Evolutionary conservation across 2,329 filamentous ascomycete genomes (phyloP), one percentile per base, ranked within the genome.

Genomic region (Stagonosporopsis chrysanthemi): DNA sequence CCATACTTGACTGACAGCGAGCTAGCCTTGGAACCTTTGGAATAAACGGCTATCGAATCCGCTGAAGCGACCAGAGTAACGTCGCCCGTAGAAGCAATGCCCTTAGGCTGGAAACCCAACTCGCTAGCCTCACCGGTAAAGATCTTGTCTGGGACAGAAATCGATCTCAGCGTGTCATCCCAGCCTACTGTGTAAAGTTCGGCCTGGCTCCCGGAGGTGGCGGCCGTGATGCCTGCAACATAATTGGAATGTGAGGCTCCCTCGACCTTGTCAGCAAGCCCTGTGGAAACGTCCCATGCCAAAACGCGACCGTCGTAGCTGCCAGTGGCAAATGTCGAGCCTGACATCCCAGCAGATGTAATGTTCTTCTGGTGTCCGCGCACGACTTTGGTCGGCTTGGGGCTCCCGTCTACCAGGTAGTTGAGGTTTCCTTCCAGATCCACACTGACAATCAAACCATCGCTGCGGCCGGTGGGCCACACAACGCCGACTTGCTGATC

Each of bases 401-500:
- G 80, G 45, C 83, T 89, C 41, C 90, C 90, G 71, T 91, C 86
- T 11, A 86, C 82, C 40, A 98, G 83, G 76, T 99, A 99, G 75
- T 91, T 96, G 58, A 99, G 86, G 73, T 97, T 91, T 23, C 95
- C 95, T 47, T 88, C 88, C 19, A 98, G 83, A 67, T 92, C 95
- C 64, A 98, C 81, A 75, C 91, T 96, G 75, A 99, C 93, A 63
- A 99, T 87, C 58, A 97, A 81, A 28, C 90, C 91, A 73, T 99
- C 95, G 50, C 81, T 90, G 63, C 94, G 86, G 44, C 90, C 90
- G 43, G 87, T 83, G 1, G 93, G 91, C 88, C 92, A 96, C 9
- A 95, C 91, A 6, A 99, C 92, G 49, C 95, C 95, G 29, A 98
- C 91, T 74, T 99, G 95, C 77, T 99, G 95, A 73, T 97, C 85